These are phyloP conservation scores for Puccinia brachypodii DNA, from an alignment of 1,284 basidiomycete species.

Conservation along the genomic window DNA sequence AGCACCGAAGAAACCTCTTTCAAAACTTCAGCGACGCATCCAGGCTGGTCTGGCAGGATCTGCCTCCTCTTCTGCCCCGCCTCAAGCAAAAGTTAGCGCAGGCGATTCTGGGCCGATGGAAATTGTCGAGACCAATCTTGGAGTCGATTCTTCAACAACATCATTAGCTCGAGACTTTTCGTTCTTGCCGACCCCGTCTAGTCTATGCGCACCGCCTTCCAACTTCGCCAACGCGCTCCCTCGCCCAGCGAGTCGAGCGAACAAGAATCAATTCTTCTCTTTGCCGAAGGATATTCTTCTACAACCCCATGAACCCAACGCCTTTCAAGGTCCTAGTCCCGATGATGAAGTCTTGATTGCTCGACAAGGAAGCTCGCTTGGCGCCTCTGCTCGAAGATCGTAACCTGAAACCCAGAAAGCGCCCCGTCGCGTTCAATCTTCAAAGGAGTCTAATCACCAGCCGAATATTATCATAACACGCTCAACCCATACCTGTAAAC, in stretches of 20 bases:
- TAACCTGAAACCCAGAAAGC: background rate
- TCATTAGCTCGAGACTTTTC: background rate
- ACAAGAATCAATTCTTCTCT: background rate
- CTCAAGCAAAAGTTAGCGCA: background rate
- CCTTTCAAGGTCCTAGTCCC: conserved; percentile 8
- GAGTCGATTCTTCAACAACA: background rate
- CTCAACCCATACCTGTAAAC: too few relatives aligned
- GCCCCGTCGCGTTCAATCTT: too few relatives aligned
- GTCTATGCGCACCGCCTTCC: conserved; percentile 8
- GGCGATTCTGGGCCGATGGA: background rate
- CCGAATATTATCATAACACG: too few relatives aligned
- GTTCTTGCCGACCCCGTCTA: background rate
- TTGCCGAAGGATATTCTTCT: conserved; percentile 2
- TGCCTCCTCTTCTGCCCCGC: background rate
- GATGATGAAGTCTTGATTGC: conserved; percentile 18
- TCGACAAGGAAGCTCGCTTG: conserved; percentile 4
- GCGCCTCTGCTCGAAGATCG: background rate
- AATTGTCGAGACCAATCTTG: background rate
- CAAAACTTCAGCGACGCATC: conserved; percentile 12
- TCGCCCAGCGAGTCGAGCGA: background rate
- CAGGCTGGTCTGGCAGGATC: conserved; percentile 7
- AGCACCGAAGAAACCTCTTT: conserved; percentile 1
- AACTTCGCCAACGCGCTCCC: conserved; percentile 1
- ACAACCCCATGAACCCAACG: background rate
- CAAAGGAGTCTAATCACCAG: too few relatives aligned